Percentiles rank a stretch among this genome's conserved stretches.
phyloP scores from a whole-genome alignment of 495 filamentous ascomycete genomes.

The Penicillium flavigenum region DNA sequence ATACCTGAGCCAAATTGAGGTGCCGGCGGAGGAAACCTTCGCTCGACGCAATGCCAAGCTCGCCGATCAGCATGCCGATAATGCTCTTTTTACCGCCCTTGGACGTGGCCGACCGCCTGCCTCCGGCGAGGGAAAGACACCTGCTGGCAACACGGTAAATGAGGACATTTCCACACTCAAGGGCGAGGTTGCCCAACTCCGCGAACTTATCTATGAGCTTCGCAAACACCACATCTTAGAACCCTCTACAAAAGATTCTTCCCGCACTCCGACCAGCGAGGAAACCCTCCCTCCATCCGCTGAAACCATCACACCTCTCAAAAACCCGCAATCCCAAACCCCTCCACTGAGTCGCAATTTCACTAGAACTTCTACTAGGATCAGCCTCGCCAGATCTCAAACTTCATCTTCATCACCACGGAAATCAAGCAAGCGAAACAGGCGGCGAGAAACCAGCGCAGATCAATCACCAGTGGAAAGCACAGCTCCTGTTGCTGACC shows the following conservation, averaged over 20 bases:
- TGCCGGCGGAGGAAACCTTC: constrained; percentile 16
- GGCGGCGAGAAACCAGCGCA: not conserved
- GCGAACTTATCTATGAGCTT: constrained; percentile 35
- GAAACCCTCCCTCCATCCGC: not conserved
- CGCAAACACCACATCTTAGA: constrained; percentile 25
- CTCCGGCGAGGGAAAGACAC: constrained; percentile 1
- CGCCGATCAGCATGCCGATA: constrained; percentile 29
- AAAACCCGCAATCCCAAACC: not conserved
- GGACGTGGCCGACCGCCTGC: constrained; percentile 2
- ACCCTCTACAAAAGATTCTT: constrained; percentile 16
- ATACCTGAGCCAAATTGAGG: constrained; percentile 25
- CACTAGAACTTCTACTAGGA: constrained; percentile 1
- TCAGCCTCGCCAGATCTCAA: constrained; percentile 7
- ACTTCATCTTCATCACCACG: not conserved
- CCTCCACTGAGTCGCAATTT: not conserved
- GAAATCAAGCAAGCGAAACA: constrained; percentile 8
- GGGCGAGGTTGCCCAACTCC: constrained; percentile 37
- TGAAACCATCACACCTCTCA: not conserved
- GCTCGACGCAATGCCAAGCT: constrained; percentile 23
- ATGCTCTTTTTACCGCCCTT: constrained; percentile 28
- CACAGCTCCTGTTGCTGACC: not conserved
- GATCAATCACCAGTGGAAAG: not conserved
- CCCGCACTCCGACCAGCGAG: constrained; percentile 4
- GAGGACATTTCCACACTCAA: constrained; percentile 33
- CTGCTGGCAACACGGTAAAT: constrained; percentile 8